These are phyloP conservation scores for Triadica sebifera DNA, from an alignment of 345 rosid species.

Conservation along the genomic window DNA sequence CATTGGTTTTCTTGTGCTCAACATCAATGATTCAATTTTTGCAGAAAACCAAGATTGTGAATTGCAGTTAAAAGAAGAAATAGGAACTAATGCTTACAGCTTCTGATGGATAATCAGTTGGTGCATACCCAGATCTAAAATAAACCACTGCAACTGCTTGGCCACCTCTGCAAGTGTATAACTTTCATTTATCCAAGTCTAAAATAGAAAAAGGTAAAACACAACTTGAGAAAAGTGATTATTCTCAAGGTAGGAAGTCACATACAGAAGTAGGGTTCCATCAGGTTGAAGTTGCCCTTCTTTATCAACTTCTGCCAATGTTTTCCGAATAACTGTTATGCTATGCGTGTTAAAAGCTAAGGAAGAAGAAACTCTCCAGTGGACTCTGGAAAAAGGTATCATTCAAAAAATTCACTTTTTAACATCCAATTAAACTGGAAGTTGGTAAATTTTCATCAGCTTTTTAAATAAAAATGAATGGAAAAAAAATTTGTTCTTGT, in stretches of 20 bases:
- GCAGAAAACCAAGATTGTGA: no score
- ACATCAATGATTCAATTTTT: no score
- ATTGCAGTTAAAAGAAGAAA: neutral
- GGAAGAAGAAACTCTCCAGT: slow-evolving; percentile 33
- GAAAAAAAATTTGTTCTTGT: neutral
- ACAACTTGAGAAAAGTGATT: slow-evolving; percentile 14
- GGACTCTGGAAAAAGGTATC: neutral
- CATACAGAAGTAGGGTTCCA: slow-evolving; percentile 81
- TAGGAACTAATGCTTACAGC: slow-evolving; percentile 49
- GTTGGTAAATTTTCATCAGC: neutral
- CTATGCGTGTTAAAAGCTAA: slow-evolving; percentile 76
- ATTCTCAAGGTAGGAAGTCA: slow-evolving; percentile 16
- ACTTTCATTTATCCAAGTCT: slow-evolving; percentile 18
- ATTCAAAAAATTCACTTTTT: neutral
- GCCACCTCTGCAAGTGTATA: slow-evolving; percentile 57
- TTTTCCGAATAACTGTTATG: slow-evolving; percentile 65
- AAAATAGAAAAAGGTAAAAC: slow-evolving; percentile 11
- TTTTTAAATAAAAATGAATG: neutral
- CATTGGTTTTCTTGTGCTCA: no score
- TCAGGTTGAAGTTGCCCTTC: slow-evolving; percentile 71
- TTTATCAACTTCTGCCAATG: slow-evolving; percentile 73
- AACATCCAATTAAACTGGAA: neutral
- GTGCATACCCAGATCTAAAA: slow-evolving; percentile 94
- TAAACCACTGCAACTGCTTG: slow-evolving; percentile 70
- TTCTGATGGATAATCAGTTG: slow-evolving; percentile 87